A percentile compares a stretch with the other conserved stretches of the same genome.
These are phyloP conservation scores for Aspergillus sp. DNA, from an alignment of 2,329 filamentous ascomycete species.

Conservation along the genomic window DNA sequence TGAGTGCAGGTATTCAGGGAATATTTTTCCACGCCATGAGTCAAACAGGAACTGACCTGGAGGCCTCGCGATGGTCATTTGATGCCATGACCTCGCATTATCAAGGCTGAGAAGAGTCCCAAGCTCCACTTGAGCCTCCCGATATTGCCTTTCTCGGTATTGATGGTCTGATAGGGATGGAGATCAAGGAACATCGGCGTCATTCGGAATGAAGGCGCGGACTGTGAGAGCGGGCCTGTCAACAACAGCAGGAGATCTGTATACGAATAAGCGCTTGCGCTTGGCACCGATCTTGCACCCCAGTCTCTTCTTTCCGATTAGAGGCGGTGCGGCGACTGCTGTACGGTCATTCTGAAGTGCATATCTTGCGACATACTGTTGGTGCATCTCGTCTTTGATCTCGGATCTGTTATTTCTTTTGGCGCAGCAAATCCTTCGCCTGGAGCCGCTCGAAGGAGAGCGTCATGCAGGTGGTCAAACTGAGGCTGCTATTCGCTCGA, in stretches of 20 bases:
- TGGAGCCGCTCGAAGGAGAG: conserved; percentile 26
- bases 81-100: conserved; percentile 16
- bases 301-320: conserved; percentile 3
- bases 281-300: conserved; percentile 13
- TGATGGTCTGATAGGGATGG: conserved; percentile 11
- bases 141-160: conserved; percentile 22
- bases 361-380: conserved; percentile 11
- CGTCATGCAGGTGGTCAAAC: conserved; percentile 26
- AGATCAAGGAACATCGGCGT: conserved; percentile 6
- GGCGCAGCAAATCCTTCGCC: conserved; percentile 17
- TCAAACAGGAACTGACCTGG: conserved; percentile 7
- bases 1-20: not conserved
- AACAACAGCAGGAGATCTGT: not conserved
- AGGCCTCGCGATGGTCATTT: conserved; percentile 30
- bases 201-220: conserved; percentile 7
- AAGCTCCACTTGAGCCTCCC: conserved; percentile 29
- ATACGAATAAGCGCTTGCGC: conserved; percentile 5
- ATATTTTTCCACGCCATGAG: not conserved
- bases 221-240: not conserved
- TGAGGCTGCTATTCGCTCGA: conserved; percentile 24
- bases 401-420: conserved; percentile 14
- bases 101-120: conserved; percentile 19
- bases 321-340: conserved; percentile 17
- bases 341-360: conserved; percentile 23
- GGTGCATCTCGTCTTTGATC: conserved; percentile 14